Base-by-base conservation (phyloP, 176 grass and related monocot genomes). In the Poa pratensis region DNA sequence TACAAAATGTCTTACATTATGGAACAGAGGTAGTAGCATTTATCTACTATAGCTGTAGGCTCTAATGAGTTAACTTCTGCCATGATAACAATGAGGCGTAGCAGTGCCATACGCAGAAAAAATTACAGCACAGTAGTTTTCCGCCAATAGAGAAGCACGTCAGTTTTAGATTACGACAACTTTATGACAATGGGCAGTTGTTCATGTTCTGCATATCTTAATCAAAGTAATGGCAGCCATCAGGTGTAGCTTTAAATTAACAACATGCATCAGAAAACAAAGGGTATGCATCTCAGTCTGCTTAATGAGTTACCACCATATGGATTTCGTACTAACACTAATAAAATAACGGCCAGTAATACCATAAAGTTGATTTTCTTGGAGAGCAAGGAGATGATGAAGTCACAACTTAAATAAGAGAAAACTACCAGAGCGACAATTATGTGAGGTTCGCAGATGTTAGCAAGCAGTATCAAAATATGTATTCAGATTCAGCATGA, bases 51-150 rank as follows among this genome's bases (percentile, higher is more conserved):
- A n/a, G 22, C 9, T 58, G 11, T 59, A 62, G 39, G 24, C 7
- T 73, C 51, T 61, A 60, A 20, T 57, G 55, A 89, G 80, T 18
- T 26, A 83, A 45, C 2, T 76, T 75, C n/a, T 46, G 24, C 15
- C 30, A 50, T 76, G 77, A 70, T 17, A 3, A 37, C 12, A 67
- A 53, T 2, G 53, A 68, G 19, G 55, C 58, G 76, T 80, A 75
- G 52, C 32, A 58, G 13, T 15, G 24, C 24, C 53, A 27, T 57
- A 35, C 52, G 49, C 9, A 50, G 48, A 5, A 30, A 2, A 55
- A 77, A 86, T n/a, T 72, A 55, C 15, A 74, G 30, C 6, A 74
- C 10, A 35, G 6, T 28, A 46, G 43, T 48, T 3, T 27, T 75
- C 39, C 24, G 46, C 9, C 45, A 20, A 66, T 66, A 85, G 6